Evolutionary conservation across 768 basidiomycete species (phyloP).

Genomic region (Collybia mongolica): DNA sequence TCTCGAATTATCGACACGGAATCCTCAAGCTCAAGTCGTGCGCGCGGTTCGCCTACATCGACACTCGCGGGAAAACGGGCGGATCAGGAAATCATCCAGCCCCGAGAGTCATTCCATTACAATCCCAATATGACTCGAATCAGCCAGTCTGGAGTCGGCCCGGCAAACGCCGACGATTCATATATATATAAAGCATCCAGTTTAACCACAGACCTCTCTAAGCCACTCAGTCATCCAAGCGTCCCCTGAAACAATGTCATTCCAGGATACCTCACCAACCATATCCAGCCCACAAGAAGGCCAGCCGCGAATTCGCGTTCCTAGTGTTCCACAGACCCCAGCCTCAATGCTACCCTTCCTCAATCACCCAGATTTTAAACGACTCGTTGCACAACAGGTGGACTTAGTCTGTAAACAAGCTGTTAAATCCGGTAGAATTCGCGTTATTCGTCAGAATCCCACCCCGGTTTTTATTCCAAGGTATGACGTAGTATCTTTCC

Average conservation of each 20-base stretch:
- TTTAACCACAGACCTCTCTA: too few species aligned
- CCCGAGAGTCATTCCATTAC: too few species aligned
- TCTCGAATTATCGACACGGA: too few species aligned
- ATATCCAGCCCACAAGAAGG: too few species aligned
- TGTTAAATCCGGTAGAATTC: slow-evolving; percentile 5
- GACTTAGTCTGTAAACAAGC: slow-evolving; percentile 2
- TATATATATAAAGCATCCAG: too few species aligned
- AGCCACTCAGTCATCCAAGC: too few species aligned
- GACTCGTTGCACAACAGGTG: slow-evolving; percentile 2
- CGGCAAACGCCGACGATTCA: too few species aligned
- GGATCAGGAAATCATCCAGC: not conserved
- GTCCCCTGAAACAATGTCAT: too few species aligned
- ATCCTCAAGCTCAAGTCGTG: too few species aligned
- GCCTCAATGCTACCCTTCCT: not conserved
- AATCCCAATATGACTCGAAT: too few species aligned
- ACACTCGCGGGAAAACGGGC: too few species aligned
- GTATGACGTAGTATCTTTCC: slow-evolving; percentile 4
- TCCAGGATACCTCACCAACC: not conserved
- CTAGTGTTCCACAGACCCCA: not conserved
- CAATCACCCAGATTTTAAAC: slow-evolving; percentile 1
- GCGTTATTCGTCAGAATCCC: not conserved
- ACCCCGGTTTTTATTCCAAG: slow-evolving; percentile 12
- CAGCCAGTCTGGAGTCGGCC: not conserved
- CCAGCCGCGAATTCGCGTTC: not conserved
- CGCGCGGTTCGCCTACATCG: too few species aligned